Percentiles rank a stretch among this genome's conserved stretches.
Conservation (phyloP, 1,139 yeast genomes). For the Geotrichum candidum region DNA sequence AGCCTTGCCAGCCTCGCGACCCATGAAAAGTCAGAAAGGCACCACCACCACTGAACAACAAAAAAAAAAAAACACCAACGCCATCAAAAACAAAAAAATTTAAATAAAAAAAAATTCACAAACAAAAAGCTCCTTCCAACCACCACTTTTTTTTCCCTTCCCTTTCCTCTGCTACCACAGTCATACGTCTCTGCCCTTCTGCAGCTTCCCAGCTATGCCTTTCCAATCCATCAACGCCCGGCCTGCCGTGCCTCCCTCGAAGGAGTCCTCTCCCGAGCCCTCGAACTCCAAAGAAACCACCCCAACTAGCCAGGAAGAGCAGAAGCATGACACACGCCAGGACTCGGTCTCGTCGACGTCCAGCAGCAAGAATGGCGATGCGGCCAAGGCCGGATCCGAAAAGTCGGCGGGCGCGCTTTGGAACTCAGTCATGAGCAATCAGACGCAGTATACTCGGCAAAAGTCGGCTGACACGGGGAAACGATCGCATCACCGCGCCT, state of each 20-base stretch:
- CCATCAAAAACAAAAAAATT: neutral
- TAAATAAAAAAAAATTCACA: neutral
- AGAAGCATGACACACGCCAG: slow-evolving; percentile 12
- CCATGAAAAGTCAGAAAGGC: neutral
- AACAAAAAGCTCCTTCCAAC: neutral
- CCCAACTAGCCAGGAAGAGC: neutral
- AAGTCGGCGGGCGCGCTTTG: slow-evolving; percentile 27
- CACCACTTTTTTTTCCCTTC: neutral
- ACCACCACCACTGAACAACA: neutral
- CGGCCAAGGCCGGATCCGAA: neutral
- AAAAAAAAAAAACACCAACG: neutral
- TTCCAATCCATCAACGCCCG: slow-evolving; percentile 15
- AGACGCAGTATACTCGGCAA: neutral
- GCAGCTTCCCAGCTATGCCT: slow-evolving; percentile 11
- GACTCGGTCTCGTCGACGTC: slow-evolving; percentile 9
- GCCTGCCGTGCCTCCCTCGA: slow-evolving; percentile 2
- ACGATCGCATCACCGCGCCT: slow-evolving; percentile 36
- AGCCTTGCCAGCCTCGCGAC: neutral
- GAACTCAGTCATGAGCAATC: neutral
- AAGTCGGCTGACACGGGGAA: slow-evolving; percentile 39
- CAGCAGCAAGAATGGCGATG: neutral
- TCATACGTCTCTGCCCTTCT: neutral
- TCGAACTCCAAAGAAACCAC: slow-evolving; percentile 2
- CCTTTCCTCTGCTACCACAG: neutral
- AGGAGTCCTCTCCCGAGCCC: slow-evolving; percentile 3